Percentiles rank a stretch among this genome's conserved stretches.
Conservation (phyloP, 345 rosid genomes). For the Kernera saxatilis region DNA sequence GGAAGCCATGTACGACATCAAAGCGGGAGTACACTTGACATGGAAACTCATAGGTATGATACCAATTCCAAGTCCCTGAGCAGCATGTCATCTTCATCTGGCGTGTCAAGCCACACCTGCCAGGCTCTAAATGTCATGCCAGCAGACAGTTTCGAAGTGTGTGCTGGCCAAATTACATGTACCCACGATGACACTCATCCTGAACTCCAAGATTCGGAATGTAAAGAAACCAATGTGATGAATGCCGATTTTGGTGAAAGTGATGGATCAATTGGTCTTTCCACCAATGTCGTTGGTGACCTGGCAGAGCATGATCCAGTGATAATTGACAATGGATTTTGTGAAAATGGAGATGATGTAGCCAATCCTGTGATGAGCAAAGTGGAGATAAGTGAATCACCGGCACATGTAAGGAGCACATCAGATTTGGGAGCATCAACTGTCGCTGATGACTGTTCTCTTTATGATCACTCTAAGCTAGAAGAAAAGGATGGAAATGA, state of each 20-base stretch:
- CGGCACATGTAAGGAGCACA: slow-evolving; percentile 29
- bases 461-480: slow-evolving; percentile 27
- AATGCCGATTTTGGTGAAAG: slow-evolving; percentile 30
- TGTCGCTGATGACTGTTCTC: slow-evolving; percentile 31
- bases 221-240: slow-evolving; percentile 28
- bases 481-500: slow-evolving; percentile 37
- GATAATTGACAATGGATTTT: slow-evolving; percentile 21
- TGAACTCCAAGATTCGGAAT: slow-evolving; percentile 32
- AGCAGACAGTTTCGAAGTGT: slow-evolving; percentile 31
- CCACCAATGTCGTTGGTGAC: slow-evolving; percentile 27
- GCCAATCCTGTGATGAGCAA: slow-evolving; percentile 15
- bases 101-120: slow-evolving; percentile 43
- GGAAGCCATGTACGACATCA: slow-evolving; percentile 64
- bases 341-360: slow-evolving; percentile 42
- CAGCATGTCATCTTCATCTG: slow-evolving; percentile 48
- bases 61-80: slow-evolving; percentile 53
- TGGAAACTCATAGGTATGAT: slow-evolving; percentile 61
- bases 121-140: slow-evolving; percentile 51
- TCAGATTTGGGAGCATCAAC: slow-evolving; percentile 36
- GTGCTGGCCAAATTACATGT: slow-evolving; percentile 27
- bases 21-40: slow-evolving; percentile 63
- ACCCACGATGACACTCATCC: slow-evolving; percentile 36
- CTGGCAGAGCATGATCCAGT: slow-evolving; percentile 40
- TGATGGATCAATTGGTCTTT: slow-evolving; percentile 35
- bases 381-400: slow-evolving; percentile 20